These are phyloP conservation scores for Coemansia sp. DNA, from an alignment of 192 early-diverging fungal genomes.

Conservation along the genomic window DNA sequence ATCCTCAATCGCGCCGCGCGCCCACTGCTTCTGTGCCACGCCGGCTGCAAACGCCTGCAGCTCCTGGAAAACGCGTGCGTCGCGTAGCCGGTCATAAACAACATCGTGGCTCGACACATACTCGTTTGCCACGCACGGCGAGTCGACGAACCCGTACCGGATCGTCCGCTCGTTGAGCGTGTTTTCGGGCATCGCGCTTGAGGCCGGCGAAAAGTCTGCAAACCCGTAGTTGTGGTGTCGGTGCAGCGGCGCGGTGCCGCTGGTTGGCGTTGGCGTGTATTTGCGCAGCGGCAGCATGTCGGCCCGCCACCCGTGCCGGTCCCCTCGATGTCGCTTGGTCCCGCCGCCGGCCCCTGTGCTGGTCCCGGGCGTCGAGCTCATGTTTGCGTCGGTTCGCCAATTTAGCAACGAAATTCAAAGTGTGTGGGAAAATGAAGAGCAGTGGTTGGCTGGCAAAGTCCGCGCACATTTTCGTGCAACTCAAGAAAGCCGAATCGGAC, in stretches of 20 bases:
- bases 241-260: constrained; percentile 33
- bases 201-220: constrained; percentile 61
- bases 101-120: constrained; percentile 32
- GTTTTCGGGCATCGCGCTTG: constrained; percentile 44
- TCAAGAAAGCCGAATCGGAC: constrained; percentile 10
- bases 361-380: not conserved
- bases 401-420: too few species aligned
- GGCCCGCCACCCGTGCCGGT: constrained; percentile 15
- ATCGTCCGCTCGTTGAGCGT: constrained; percentile 61
- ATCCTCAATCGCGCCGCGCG: too few species aligned
- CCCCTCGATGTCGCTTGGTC: constrained; percentile 14
- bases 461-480: not conserved
- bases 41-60: constrained; percentile 42
- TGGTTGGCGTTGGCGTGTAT: constrained; percentile 34
- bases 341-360: too few species aligned
- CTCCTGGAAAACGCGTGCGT: constrained; percentile 37
- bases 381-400: too few species aligned
- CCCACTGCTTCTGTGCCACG: constrained; percentile 33
- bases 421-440: not conserved
- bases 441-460: not conserved
- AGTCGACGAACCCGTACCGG: constrained; percentile 64
- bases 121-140: constrained; percentile 43
- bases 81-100: constrained; percentile 40
- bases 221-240: constrained; percentile 21
- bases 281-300: constrained; percentile 43